Evolutionary conservation across 2,329 filamentous ascomycete genomes (phyloP).

Genomic region (Paraphaeosphaeria minitans): DNA sequence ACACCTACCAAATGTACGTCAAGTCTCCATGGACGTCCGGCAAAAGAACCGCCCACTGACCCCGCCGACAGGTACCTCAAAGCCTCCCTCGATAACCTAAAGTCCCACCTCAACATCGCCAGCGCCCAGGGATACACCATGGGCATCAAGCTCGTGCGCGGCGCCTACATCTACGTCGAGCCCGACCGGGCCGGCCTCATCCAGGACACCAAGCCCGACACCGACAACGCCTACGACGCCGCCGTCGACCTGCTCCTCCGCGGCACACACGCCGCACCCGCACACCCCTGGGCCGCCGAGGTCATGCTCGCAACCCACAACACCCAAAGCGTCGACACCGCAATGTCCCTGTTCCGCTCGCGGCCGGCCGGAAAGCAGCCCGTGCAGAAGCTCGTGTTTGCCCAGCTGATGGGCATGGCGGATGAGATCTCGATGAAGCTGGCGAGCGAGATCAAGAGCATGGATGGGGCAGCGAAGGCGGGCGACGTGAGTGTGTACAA

Average conservation of each 20-base stretch:
- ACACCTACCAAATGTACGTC: conserved; percentile 7
- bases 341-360: conserved; percentile 1
- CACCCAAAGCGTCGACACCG: conserved; percentile 6
- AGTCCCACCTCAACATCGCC: conserved; percentile 7
- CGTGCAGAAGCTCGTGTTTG: conserved; percentile 10
- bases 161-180: conserved; percentile 10
- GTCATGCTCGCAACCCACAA: conserved; percentile 12
- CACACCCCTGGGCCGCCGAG: conserved; percentile 6
- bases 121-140: conserved; percentile 2
- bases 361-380: conserved; percentile 4
- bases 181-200: conserved; percentile 4
- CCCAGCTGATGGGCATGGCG: conserved; percentile 10
- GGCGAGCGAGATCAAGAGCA: not conserved
- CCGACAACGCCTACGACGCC: conserved; percentile 5
- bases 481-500: conserved; percentile 7
- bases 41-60: no score
- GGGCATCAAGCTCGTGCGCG: conserved; percentile 10
- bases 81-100: conserved; percentile 3
- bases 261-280: not conserved
- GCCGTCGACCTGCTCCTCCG: conserved; percentile 9
- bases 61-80: conserved; percentile 9
- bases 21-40: no score
- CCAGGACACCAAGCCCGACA: conserved; percentile 7
- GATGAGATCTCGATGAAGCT: conserved; percentile 11
- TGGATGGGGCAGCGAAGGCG: not conserved